Base-by-base conservation (phyloP, 176 grass and related monocot species). In the Paspalum vaginatum region DNA sequence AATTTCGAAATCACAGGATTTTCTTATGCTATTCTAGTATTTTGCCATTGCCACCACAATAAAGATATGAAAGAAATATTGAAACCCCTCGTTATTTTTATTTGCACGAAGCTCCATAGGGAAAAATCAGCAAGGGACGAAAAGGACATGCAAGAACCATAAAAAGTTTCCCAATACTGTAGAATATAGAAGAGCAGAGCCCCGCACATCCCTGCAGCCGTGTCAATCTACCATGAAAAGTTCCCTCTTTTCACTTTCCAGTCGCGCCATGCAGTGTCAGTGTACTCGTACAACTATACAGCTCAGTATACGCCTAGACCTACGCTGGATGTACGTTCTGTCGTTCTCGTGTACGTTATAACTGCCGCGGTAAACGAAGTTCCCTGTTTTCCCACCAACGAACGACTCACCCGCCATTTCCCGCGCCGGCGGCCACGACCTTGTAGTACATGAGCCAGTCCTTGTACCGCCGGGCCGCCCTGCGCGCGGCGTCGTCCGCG, bases 391-490 rank as follows among this genome's bases (percentile, higher is more conserved):
- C 10, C 16, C n/a, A 75, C 40, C 27, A 79, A 1, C 58, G 58
- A 25, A 7, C 61, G 63, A 92, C 88, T 89, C 75, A 88, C 68
- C 81, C 83, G 64, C 57, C 69, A 54, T 54, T 57, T 63, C 49
- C 60, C 1, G 48, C 65, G 24, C 16, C 70, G 75, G 82, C 76
- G 53, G 77, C 83, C 20, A 98, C 88, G 12, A 98, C 96, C 89
- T 89, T 87, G 73, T 93, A 98, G 79, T 98, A 98, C 86, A 98
- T 98, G 68, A 98, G 79, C 92, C 96, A 98, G 81, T 92, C 87
- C 81, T 95, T 98, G 83, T 93, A 98, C 40, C 90, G 52, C 79
- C 86, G 76, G 39, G 85, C 96, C 20, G 86, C 86, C 53, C 88
- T 69, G 22, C 80, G 88, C 5, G 79, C 92, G 21, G 80, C 90